Evolutionary conservation across 2,329 filamentous ascomycete species (phyloP).

Genomic region (Epichloe festucae): DNA sequence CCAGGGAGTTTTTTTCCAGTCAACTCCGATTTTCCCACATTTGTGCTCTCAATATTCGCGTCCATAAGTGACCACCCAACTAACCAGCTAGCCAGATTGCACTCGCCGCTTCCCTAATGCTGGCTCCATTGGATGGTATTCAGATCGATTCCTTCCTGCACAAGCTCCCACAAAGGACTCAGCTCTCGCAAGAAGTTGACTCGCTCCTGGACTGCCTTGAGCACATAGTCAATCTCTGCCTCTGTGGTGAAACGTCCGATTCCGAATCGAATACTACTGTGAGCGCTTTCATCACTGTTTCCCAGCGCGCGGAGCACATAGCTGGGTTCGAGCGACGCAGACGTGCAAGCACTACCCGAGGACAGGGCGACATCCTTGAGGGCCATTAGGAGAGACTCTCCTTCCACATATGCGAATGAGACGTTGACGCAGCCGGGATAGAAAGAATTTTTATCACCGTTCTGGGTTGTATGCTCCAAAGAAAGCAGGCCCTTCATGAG

Average conservation of each 20-base stretch:
- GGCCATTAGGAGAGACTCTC: conserved; percentile 95
- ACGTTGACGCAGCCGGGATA: conserved; percentile 98
- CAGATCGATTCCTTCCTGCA: conserved; percentile 90
- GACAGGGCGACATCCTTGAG: conserved; percentile 95
- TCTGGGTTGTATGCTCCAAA: conserved; percentile 85
- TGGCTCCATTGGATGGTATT: conserved; percentile 98
- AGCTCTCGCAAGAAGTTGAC: conserved; percentile 89
- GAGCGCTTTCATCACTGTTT: conserved; percentile 92
- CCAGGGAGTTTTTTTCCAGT: conserved; percentile 1
- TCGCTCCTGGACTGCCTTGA: conserved; percentile 83
- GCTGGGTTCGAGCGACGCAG: conserved; percentile 87
- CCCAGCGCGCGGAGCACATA: conserved; percentile 91
- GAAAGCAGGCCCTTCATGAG: conserved; percentile 70
- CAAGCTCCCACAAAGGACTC: conserved; percentile 92
- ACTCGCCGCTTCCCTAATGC: conserved; percentile 44
- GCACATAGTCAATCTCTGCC: conserved; percentile 88
- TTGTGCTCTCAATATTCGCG: not conserved
- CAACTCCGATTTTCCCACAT: conserved; percentile 1
- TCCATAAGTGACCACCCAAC: not conserved
- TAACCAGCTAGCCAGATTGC: not conserved
- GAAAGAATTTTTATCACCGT: conserved; percentile 70
- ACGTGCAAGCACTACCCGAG: conserved; percentile 93
- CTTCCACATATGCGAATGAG: conserved; percentile 96
- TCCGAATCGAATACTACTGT: conserved; percentile 94
- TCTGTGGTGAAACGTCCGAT: conserved; percentile 96